Conservation (phyloP, 2,329 filamentous ascomycete species). For the Nectriaceae sp. region DNA sequence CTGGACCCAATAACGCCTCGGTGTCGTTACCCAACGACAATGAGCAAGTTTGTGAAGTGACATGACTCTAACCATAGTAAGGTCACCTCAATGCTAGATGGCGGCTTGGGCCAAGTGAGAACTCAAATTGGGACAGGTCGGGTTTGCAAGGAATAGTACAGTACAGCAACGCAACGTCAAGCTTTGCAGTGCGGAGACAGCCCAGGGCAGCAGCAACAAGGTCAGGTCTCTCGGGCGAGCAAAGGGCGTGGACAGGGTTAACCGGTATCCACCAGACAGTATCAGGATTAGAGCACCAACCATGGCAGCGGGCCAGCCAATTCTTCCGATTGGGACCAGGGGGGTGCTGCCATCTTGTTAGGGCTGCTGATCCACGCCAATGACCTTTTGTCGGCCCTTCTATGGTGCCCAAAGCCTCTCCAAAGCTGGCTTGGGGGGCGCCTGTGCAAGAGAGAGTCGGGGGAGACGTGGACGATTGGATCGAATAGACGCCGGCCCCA, state of each 20-base stretch:
- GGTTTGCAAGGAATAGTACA: too few relatives aligned
- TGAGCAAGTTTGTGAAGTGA: too few relatives aligned
- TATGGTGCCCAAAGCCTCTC: slow-evolving; percentile 3
- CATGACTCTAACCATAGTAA: too few relatives aligned
- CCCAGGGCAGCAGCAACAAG: too few relatives aligned
- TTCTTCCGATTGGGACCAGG: slow-evolving; percentile 34
- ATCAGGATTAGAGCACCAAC: slow-evolving; percentile 11
- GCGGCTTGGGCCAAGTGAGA: neutral
- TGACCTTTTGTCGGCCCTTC: slow-evolving; percentile 30
- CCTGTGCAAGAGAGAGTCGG: slow-evolving; percentile 18
- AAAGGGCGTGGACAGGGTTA: slow-evolving; percentile 6
- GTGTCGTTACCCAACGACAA: too few relatives aligned
- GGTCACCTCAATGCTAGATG: too few relatives aligned
- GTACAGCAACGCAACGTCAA: too few relatives aligned
- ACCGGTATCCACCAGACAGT: slow-evolving; percentile 24
- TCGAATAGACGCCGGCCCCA: slow-evolving; percentile 33
- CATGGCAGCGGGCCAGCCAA: slow-evolving; percentile 24
- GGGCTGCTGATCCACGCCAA: slow-evolving; percentile 33
- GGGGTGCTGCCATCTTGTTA: slow-evolving; percentile 23
- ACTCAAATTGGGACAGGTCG: neutral
- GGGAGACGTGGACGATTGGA: slow-evolving; percentile 25
- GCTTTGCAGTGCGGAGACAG: too few relatives aligned
- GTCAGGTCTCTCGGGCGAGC: too few relatives aligned
- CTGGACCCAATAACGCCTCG: too few relatives aligned
- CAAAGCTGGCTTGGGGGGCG: slow-evolving; percentile 18